Conservation (phyloP, 371 early-diverging fungal species). For the Choanephora cucurbitarum region DNA sequence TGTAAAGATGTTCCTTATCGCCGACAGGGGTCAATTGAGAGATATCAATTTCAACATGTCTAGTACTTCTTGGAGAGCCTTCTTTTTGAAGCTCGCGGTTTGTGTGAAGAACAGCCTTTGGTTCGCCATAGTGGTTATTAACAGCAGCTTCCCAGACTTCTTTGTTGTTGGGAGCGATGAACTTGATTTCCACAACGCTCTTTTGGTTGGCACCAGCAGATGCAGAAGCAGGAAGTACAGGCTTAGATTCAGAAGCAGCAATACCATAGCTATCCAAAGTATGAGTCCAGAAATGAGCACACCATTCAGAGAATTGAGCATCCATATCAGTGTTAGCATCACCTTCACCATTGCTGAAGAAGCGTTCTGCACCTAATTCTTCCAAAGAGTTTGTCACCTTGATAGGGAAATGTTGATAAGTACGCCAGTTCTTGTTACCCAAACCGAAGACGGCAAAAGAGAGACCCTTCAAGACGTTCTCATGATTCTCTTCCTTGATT, state of each 20-base stretch:
- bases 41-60: conserved; percentile 52
- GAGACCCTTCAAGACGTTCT: conserved; percentile 33
- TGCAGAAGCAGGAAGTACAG: conserved; percentile 38
- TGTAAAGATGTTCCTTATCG: conserved; percentile 33
- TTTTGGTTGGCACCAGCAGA: conserved; percentile 10
- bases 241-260: conserved; percentile 28
- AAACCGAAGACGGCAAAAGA: conserved; percentile 58
- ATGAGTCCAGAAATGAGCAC: conserved; percentile 48
- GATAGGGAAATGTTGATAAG: conserved; percentile 57
- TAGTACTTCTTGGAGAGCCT: conserved; percentile 43
- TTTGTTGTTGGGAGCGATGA: conserved; percentile 30
- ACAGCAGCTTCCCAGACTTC: conserved; percentile 32
- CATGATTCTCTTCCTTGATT: conserved; percentile 23
- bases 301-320: conserved; percentile 49
- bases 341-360: conserved; percentile 47
- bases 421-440: conserved; percentile 63
- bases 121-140: conserved; percentile 33
- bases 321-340: conserved; percentile 61
- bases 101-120: conserved; percentile 23
- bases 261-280: conserved; percentile 36
- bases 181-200: conserved; percentile 23
- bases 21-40: conserved; percentile 24
- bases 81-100: conserved; percentile 44
- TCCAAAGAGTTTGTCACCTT: conserved; percentile 39
- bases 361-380: conserved; percentile 51